Base-by-base conservation (phyloP, 176 grass and related monocot species). In the Panicum miliaceum region DNA sequence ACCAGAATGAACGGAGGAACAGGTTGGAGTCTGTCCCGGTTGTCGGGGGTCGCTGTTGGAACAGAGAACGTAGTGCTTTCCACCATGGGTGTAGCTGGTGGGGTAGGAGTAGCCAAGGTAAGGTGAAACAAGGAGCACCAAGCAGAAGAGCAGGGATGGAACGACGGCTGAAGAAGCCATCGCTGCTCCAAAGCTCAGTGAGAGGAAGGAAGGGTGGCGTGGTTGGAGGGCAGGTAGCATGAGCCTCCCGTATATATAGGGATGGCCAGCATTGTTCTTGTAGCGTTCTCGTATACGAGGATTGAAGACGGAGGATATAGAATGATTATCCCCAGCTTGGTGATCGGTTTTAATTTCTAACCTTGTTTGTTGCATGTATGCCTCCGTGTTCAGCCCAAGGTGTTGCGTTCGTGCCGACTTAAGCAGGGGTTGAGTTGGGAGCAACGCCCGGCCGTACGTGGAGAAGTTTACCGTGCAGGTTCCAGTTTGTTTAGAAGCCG, bases 321-420 rank as follows among this genome's bases (percentile, higher is more conserved):
- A 63, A 48, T 63, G 14, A 18, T 63, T 32, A 29, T 63, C 7
- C 53, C 71, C 18, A 35, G 13, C 29, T 45, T 59, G 20, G 43
- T 75, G 25, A 19, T 58, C 18, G 61, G 48, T 9, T 32, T n/a
- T n/a, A n/a, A n/a, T n/a, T 32, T 9, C 10, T 8, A 12, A 38
- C 4, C 16, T 58, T 77, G 50, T 77, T 68, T 32, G n/a, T 32
- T 32, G 29, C 29, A 32, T 54, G 2, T 29, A 34, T 35, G 62
- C 3, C 15, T 32, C 76, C 2, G 13, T 57, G 69, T 57, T 86
- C 19, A 43, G 5, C 36, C 36, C 85, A 86, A 86, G n/a, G 84
- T 27, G 27, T 36, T 46, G 5, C 66, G 38, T 60, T 46, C 27
- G 38, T 32, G 52, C 66, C 1, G 5, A 60, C 3, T 50, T 2